phyloP scores from a whole-genome alignment of 192 early-diverging fungal genomes.

The Gamsiella multidivaricata region DNA sequence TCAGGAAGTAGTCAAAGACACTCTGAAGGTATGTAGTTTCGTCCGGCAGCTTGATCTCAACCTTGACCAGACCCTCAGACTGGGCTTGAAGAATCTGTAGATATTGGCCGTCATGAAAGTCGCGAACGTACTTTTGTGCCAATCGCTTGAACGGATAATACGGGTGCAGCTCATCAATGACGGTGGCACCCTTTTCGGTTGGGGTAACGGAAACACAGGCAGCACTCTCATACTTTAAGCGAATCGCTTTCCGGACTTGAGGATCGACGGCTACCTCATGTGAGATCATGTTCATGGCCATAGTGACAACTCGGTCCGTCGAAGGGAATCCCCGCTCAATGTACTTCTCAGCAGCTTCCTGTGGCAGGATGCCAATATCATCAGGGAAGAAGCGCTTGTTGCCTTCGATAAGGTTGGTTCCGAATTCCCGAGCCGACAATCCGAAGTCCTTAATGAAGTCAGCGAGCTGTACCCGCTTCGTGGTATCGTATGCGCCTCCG shows the following conservation, averaged over 20 bases:
- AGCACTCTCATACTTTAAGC: slow-evolving; percentile 73
- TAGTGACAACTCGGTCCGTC: slow-evolving; percentile 60
- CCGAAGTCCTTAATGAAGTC: slow-evolving; percentile 61
- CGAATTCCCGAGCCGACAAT: slow-evolving; percentile 69
- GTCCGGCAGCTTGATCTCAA: slow-evolving; percentile 65
- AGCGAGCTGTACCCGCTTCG: slow-evolving; percentile 55
- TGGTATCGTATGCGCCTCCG: slow-evolving; percentile 51
- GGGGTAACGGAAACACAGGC: slow-evolving; percentile 80
- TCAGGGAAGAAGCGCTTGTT: slow-evolving; percentile 72
- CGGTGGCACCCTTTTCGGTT: slow-evolving; percentile 80
- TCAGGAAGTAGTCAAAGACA: slow-evolving; percentile 64
- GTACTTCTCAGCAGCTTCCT: slow-evolving; percentile 65
- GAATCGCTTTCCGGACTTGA: slow-evolving; percentile 79
- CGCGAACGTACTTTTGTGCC: slow-evolving; percentile 75
- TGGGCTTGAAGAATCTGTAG: slow-evolving; percentile 80
- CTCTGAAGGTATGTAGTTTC: slow-evolving; percentile 61
- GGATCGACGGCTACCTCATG: slow-evolving; percentile 86
- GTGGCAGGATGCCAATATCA: slow-evolving; percentile 63
- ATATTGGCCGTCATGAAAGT: slow-evolving; percentile 81
- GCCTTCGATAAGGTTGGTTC: slow-evolving; percentile 64
- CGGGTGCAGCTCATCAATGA: slow-evolving; percentile 83
- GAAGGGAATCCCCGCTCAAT: slow-evolving; percentile 59
- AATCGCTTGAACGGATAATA: slow-evolving; percentile 91
- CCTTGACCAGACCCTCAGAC: slow-evolving; percentile 72
- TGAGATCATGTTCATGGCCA: slow-evolving; percentile 77